Evolutionary conservation across 2,329 filamentous ascomycete species (phyloP).

Genomic region (Stachybotrys echinatus): DNA sequence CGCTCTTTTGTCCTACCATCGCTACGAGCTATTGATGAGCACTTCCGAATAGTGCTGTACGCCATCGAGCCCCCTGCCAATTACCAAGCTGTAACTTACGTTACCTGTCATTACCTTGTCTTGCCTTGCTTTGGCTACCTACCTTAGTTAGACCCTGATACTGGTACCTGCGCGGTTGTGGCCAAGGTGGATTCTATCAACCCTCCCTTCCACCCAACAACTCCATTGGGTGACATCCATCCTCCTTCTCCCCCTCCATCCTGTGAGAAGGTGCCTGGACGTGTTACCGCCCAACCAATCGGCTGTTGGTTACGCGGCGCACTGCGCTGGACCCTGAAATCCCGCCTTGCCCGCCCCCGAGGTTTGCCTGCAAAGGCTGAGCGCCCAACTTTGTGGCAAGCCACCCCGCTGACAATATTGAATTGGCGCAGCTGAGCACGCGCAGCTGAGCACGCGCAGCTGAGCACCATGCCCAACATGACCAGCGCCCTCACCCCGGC

Average conservation of each 20-base stretch:
- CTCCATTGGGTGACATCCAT: neutral
- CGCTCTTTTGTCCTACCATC: no score
- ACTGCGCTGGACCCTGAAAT: neutral
- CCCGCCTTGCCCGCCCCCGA: no score
- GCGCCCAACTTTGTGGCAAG: neutral
- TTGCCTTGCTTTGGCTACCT: no score
- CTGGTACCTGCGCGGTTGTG: no score
- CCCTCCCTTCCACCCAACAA: neutral
- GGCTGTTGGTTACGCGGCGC: neutral
- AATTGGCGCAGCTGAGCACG: neutral
- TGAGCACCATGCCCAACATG: slow-evolving; percentile 28
- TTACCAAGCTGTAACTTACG: no score
- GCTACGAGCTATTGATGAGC: no score
- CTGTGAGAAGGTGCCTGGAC: neutral
- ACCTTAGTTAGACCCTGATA: no score
- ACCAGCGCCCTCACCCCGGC: slow-evolving; percentile 30
- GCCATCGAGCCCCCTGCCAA: no score
- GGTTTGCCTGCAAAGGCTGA: neutral
- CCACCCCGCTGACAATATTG: neutral
- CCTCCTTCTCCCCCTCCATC: neutral
- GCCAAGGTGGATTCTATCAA: no score
- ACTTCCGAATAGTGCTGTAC: no score
- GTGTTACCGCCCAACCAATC: neutral
- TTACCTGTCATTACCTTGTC: no score
- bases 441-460: neutral